Evolutionary conservation across 225 moss, liverwort and hornwort species (phyloP), one percentile per base, ranked within the genome.

Genomic region (Physcomitrellopsis africana): DNA sequence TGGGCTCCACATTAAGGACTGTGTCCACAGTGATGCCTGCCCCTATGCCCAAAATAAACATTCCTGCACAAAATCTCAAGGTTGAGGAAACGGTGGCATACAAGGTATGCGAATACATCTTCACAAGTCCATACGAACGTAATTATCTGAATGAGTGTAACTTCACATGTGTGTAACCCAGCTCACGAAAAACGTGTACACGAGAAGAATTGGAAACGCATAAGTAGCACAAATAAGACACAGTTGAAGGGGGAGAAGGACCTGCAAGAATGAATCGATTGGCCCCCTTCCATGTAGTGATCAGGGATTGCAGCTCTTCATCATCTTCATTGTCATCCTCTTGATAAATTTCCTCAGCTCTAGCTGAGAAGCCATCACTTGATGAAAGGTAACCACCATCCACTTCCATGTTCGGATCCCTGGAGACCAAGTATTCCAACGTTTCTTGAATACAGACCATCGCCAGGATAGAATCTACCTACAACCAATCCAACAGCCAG

Each of bases 21-120:
- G 96, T 94, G 52, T 96, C 94, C 43, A 90, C 76, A 8, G 92
- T 92, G 67, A 96, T 92, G 29, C 96, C 96, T 24, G 92, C 91
- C n/a, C 94, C 96, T 69, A 96, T 86, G 22, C 96, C 96, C 67
- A 96, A 66, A 51, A 96, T 74, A 70, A 96, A 96, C 41, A 96
- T 79, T 27, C 96, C 96, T 85, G 89, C 87, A 57, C 78, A 69
- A 64, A 87, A 56, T 16, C 41, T 51, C 51, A 24, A 53, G 60
- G 56, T 55, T 55, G 0, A 75, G 10, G 66, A 75, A 54, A 4
- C 32, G 32, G 32, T 37, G 32, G 7, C 32, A 37, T 2, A 37
- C 4, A 37, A 7, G 7, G 32, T 37, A 37, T 37, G 32, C 4
- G 4, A 29, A 37, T 37, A 37, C 7, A 37, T 37, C 16, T 0